A percentile compares a stretch with the other conserved stretches of the same genome.
These are phyloP conservation scores for Hemileccinum impolitum DNA, from an alignment of 768 basidiomycete genomes.

Conservation along the genomic window DNA sequence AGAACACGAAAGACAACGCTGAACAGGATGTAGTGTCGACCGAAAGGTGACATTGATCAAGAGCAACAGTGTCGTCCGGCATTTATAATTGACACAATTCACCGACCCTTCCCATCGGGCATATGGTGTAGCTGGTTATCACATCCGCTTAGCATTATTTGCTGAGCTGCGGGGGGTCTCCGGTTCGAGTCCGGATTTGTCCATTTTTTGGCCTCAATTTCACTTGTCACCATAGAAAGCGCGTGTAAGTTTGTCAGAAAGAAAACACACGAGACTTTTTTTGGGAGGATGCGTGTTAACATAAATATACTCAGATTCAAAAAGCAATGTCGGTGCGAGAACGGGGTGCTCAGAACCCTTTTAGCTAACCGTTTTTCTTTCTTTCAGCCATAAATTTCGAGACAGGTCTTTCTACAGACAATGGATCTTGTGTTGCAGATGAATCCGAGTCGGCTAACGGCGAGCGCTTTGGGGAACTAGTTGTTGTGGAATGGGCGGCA, in stretches of 20 bases:
- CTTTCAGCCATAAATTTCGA: conserved; percentile 36
- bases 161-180: conserved; percentile 4
- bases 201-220: too few relatives aligned
- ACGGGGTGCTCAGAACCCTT: background rate
- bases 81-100: background rate
- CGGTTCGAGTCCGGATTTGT: conserved; percentile 8
- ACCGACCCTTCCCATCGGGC: conserved; percentile 14
- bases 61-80: background rate
- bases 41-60: background rate
- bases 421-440: conserved; percentile 8
- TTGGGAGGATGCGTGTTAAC: too few relatives aligned
- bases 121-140: conserved; percentile 41
- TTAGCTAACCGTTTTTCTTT: conserved; percentile 19
- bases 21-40: conserved; percentile 20
- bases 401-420: conserved; percentile 11
- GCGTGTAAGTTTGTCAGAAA: too few relatives aligned
- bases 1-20: conserved; percentile 52
- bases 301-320: background rate
- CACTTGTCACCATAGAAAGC: too few relatives aligned
- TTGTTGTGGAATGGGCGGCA: conserved; percentile 6
- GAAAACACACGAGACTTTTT: too few relatives aligned
- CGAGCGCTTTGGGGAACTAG: conserved; percentile 23
- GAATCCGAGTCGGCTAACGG: conserved; percentile 15
- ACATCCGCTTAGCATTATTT: conserved; percentile 37
- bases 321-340: background rate